Percentiles rank a stretch among this genome's conserved stretches.
phyloP scores from a whole-genome alignment of 805 yeast genomes.

The Kodamaea fukazawae region DNA sequence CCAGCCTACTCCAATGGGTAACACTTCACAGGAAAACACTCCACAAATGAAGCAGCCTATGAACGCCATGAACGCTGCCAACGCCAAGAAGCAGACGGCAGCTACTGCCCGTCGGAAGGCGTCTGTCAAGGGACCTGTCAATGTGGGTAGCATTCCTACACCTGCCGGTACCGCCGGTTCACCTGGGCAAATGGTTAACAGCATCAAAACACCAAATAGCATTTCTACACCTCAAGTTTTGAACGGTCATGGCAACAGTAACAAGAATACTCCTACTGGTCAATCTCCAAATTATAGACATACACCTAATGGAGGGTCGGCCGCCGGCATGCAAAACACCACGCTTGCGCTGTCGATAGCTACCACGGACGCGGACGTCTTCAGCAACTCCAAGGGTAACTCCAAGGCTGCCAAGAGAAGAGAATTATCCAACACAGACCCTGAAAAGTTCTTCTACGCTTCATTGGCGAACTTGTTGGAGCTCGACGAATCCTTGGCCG shows the following conservation, averaged over 20 bases:
- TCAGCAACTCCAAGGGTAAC: constrained; percentile 31
- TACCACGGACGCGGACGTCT: constrained; percentile 20
- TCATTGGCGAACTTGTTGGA: constrained; percentile 51
- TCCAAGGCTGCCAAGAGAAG: constrained; percentile 44
- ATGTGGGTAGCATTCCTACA: constrained; percentile 29
- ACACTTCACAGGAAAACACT: constrained; percentile 1
- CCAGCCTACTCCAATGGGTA: constrained; percentile 2
- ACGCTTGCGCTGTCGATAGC: constrained; percentile 8
- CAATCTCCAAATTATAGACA: constrained; percentile 32
- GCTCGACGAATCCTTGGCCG: constrained; percentile 37
- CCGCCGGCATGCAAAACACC: not conserved
- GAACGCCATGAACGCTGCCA: constrained; percentile 4
- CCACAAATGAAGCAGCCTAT: not conserved
- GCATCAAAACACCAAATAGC: constrained; percentile 44
- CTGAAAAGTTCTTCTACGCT: constrained; percentile 48
- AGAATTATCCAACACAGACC: constrained; percentile 45
- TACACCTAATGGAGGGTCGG: constrained; percentile 3
- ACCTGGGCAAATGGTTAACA: constrained; percentile 36
- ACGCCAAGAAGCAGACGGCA: constrained; percentile 10
- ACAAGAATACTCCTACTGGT: constrained; percentile 41
- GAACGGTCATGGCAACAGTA: constrained; percentile 26
- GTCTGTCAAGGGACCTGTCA: constrained; percentile 23
- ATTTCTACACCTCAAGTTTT: constrained; percentile 42
- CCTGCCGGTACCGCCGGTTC: constrained; percentile 37
- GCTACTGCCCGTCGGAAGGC: constrained; percentile 18